phyloP scores from a whole-genome alignment of 208 protist species.

The Acanthamoeba divionensis region DNA sequence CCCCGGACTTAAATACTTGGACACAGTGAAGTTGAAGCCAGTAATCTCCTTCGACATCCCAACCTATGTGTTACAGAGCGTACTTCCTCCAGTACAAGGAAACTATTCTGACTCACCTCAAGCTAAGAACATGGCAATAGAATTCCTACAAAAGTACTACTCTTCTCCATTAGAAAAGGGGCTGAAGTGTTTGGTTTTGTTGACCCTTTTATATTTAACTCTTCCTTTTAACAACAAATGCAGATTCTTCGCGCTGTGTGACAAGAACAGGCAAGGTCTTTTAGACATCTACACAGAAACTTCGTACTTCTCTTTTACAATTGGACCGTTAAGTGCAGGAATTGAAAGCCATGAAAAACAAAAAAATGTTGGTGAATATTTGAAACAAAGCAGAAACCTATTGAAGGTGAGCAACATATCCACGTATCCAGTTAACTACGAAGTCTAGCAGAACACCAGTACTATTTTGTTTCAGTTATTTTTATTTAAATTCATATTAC shows the following conservation, averaged over 20 bases:
- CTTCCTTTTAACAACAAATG: too few species aligned
- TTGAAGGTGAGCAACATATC: neutral
- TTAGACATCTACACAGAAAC: constrained; percentile 38
- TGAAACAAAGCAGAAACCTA: constrained; percentile 18
- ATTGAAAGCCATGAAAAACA: constrained; percentile 29
- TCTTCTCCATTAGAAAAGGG: neutral
- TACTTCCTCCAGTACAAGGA: constrained; percentile 11
- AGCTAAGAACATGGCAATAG: neutral
- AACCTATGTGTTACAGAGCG: constrained; percentile 34
- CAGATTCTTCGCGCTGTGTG: constrained; percentile 49
- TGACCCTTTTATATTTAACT: neutral
- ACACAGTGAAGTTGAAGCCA: constrained; percentile 43
- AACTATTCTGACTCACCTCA: constrained; percentile 27
- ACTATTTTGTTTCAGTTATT: too few species aligned
- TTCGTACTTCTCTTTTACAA: constrained; percentile 13
- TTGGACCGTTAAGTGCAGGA: neutral
- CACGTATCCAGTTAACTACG: too few species aligned
- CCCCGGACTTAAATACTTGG: constrained; percentile 42
- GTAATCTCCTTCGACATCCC: constrained; percentile 49
- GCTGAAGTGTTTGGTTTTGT: neutral
- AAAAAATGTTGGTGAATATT: neutral
- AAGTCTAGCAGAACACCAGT: too few species aligned
- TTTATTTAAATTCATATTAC: too few species aligned
- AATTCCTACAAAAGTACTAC: constrained; percentile 37
- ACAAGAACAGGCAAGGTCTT: constrained; percentile 33